Evolutionary conservation across 352 stramenopile species (phyloP), one percentile per base, ranked within the genome.

Genomic region (Globisporangium rhizosaccharum): DNA sequence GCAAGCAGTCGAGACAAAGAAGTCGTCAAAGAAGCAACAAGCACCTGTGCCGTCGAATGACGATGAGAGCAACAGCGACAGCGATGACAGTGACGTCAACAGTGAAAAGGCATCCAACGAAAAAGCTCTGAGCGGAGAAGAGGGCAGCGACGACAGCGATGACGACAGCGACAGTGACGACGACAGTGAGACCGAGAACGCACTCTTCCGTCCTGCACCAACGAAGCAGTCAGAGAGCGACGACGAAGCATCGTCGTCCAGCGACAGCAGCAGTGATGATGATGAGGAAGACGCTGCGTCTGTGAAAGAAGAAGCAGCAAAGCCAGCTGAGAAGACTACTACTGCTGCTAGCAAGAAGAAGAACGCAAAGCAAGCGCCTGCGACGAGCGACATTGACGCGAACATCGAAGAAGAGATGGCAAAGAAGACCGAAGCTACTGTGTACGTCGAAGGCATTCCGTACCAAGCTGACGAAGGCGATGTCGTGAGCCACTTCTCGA

Each of bases 401-500:
- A 58, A 65, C 18, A 53, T 92, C 10, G 68, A 88, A 52, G 62
- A 84, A 30, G 81, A 90, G 64, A 81, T 88, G 30, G 66, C 65
- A 6, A 74, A 78, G 53, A 94, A 94, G 67, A 92, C 82, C 23
- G 77, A 87, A 48, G 83, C 82, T 2, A 94, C 85, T 0, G 82
- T 98, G 37, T 98, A 98, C 70, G 85, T 98, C 42, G 93, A 98
- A 73, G 96, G 96, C 26, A 96, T 99, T 46, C 90, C 96, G 42
- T 99, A 98, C 77, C 82, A 88, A 51, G 83, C 81, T 6, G 89
- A 79, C 48, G 90, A 97, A 62, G 82, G 96, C 15, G 85, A 98
- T 59, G 65, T 99, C 11, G 83, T 90, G 39, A 86, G 68, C 7
- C 96, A 98, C 67, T 97, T 98, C 50, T 75, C 82, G 17, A 72